phyloP scores from a whole-genome alignment of 1,139 yeast genomes.

The Sugiyamaella pinicola region DNA sequence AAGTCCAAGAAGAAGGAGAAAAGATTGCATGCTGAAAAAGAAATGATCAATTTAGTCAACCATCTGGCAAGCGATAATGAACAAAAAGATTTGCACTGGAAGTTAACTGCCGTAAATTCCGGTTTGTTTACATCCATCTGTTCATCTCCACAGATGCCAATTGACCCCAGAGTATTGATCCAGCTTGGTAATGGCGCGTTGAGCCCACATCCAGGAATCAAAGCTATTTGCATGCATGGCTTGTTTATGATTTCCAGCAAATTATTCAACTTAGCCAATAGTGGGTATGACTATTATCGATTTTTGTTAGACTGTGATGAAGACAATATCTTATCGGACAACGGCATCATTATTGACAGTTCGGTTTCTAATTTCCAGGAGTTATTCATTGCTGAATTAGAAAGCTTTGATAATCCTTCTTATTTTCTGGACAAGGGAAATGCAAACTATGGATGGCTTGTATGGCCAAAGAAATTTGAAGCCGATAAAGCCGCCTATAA shows the following conservation, averaged over 20 bases:
- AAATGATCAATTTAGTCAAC: slow-evolving; percentile 26
- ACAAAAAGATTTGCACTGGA: slow-evolving; percentile 60
- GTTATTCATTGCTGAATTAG: slow-evolving; percentile 56
- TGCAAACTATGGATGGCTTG: slow-evolving; percentile 72
- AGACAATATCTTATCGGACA: slow-evolving; percentile 47
- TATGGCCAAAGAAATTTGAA: slow-evolving; percentile 66
- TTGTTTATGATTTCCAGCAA: slow-evolving; percentile 59
- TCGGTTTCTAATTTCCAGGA: slow-evolving; percentile 44
- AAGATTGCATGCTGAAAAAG: slow-evolving; percentile 30
- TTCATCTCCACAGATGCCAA: slow-evolving; percentile 43
- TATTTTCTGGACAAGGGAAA: slow-evolving; percentile 39
- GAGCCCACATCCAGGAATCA: slow-evolving; percentile 73
- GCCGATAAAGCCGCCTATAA: slow-evolving; percentile 47
- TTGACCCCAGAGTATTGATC: slow-evolving; percentile 49
- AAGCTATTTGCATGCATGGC: slow-evolving; percentile 66
- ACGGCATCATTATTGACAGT: slow-evolving; percentile 50
- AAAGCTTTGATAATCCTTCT: slow-evolving; percentile 40
- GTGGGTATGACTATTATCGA: slow-evolving; percentile 49
- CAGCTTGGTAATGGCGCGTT: slow-evolving; percentile 57
- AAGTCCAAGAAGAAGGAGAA: slow-evolving; percentile 55
- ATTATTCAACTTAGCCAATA: slow-evolving; percentile 55
- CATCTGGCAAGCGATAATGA: slow-evolving; percentile 21
- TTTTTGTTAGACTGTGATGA: slow-evolving; percentile 38
- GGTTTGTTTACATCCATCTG: slow-evolving; percentile 30
- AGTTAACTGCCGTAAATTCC: slow-evolving; percentile 57